phyloP scores from a whole-genome alignment of 495 filamentous ascomycete genomes.

The Hypoxylon lenormandii region DNA sequence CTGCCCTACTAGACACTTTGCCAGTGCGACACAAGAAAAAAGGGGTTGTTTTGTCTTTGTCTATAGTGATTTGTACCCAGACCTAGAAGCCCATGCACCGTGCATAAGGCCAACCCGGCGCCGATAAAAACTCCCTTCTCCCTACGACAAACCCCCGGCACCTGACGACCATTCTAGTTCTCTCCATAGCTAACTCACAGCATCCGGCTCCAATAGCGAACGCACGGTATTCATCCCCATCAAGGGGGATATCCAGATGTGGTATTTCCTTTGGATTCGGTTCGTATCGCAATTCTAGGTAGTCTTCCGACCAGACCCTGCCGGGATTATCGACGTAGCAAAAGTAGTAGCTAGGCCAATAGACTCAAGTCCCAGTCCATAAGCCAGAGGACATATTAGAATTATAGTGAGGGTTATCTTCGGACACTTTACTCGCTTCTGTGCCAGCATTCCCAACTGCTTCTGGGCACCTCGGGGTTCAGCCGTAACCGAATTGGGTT shows the following conservation, averaged over 20 bases:
- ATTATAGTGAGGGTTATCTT: constrained; percentile 34
- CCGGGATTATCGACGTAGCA: constrained; percentile 10
- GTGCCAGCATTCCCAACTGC: constrained; percentile 7
- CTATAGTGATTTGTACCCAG: constrained; percentile 13
- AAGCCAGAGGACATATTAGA: constrained; percentile 32
- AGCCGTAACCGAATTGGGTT: constrained; percentile 23
- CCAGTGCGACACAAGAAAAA: not conserved
- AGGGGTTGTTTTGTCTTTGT: constrained; percentile 22
- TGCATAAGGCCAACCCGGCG: not conserved
- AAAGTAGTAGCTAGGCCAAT: constrained; percentile 19
- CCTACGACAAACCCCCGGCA: constrained; percentile 14
- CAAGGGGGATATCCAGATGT: not conserved
- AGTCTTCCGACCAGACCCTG: not conserved
- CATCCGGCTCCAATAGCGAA: constrained; percentile 2
- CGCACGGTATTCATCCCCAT: constrained; percentile 27
- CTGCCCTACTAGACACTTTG: not conserved
- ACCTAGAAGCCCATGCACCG: constrained; percentile 21
- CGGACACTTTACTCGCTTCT: constrained; percentile 29
- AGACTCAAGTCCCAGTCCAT: not conserved
- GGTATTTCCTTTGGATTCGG: not conserved
- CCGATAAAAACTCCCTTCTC: constrained; percentile 17
- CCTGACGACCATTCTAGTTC: constrained; percentile 5
- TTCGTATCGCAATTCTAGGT: constrained; percentile 7
- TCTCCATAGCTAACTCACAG: constrained; percentile 7
- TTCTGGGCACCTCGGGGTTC: constrained; percentile 12